Evolutionary conservation across 23 red algal species (phyloP).

Genomic region (Chondrus crispus): DNA sequence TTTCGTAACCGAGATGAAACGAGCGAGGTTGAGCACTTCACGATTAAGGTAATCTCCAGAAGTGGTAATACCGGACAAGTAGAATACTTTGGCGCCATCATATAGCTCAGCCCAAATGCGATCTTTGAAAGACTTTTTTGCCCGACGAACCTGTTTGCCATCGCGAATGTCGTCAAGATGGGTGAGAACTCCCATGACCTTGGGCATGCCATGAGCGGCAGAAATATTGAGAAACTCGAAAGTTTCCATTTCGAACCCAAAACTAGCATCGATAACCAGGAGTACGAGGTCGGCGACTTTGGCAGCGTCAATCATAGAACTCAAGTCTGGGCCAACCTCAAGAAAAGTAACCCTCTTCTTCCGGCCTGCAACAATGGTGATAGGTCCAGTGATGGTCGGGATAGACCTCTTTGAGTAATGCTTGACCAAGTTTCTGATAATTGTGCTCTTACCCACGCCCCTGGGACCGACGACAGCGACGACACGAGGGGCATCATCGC

Average conservation of each 20-base stretch:
- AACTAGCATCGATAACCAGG: conserved; percentile 84
- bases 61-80: conserved; percentile 82
- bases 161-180: conserved; percentile 89
- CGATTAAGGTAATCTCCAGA: conserved; percentile 85
- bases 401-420: conserved; percentile 83
- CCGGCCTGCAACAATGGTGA: conserved; percentile 78
- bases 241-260: conserved; percentile 98
- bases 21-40: conserved; percentile 95
- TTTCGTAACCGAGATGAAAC: conserved; percentile 95
- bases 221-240: conserved; percentile 98
- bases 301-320: conserved; percentile 93
- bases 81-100: conserved; percentile 97
- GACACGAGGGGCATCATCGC: conserved; percentile 74
- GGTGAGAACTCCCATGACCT: conserved; percentile 87
- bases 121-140: conserved; percentile 90
- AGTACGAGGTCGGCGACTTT: conserved; percentile 94
- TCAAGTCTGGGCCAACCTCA: conserved; percentile 78
- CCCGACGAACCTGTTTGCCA: conserved; percentile 68
- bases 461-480: conserved; percentile 91
- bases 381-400: conserved; percentile 70
- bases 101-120: conserved; percentile 92
- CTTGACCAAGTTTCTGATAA: conserved; percentile 83
- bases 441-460: conserved; percentile 83
- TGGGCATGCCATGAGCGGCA: conserved; percentile 90
- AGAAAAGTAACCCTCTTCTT: conserved; percentile 80